These are phyloP conservation scores for Cyberlindnera petersonii DNA, from an alignment of 805 yeast genomes.

Conservation along the genomic window DNA sequence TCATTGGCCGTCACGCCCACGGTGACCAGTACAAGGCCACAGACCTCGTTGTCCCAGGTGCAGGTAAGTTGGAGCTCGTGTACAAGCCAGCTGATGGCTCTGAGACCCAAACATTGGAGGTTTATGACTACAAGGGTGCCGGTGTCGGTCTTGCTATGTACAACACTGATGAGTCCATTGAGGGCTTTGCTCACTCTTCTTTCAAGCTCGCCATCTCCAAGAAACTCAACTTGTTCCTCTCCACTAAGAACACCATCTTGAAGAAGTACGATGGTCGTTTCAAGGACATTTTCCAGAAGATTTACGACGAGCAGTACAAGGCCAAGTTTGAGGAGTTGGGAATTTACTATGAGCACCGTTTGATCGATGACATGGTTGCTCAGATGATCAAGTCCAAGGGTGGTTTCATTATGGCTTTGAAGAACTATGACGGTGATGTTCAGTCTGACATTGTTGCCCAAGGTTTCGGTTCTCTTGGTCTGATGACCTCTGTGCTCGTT, in stretches of 20 bases:
- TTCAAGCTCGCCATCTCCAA: constrained; percentile 82
- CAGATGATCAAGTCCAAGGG: constrained; percentile 96
- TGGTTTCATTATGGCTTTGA: constrained; percentile 92
- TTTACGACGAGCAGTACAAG: constrained; percentile 64
- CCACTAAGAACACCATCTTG: constrained; percentile 92
- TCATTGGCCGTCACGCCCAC: constrained; percentile 95
- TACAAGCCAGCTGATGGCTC: constrained; percentile 69
- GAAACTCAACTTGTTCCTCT: constrained; percentile 74
- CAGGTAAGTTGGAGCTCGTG: constrained; percentile 75
- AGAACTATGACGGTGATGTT: constrained; percentile 97
- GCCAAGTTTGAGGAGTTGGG: constrained; percentile 63
- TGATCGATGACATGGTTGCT: constrained; percentile 98
- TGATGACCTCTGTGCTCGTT: constrained; percentile 94
- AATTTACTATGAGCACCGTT: constrained; percentile 94
- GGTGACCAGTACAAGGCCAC: constrained; percentile 97
- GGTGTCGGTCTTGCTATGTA: constrained; percentile 89
- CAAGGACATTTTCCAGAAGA: constrained; percentile 68
- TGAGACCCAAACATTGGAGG: constrained; percentile 51
- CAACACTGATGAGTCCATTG: constrained; percentile 88
- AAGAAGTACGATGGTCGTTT: constrained; percentile 92
- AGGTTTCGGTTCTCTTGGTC: constrained; percentile 94
- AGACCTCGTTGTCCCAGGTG: constrained; percentile 71
- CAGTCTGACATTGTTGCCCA: constrained; percentile 98
- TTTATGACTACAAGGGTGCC: constrained; percentile 63
- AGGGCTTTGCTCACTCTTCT: constrained; percentile 89